Percentiles rank a stretch among this genome's conserved stretches.
Conservation (phyloP, 495 filamentous ascomycete species). For the Pyrenula massariospora region DNA sequence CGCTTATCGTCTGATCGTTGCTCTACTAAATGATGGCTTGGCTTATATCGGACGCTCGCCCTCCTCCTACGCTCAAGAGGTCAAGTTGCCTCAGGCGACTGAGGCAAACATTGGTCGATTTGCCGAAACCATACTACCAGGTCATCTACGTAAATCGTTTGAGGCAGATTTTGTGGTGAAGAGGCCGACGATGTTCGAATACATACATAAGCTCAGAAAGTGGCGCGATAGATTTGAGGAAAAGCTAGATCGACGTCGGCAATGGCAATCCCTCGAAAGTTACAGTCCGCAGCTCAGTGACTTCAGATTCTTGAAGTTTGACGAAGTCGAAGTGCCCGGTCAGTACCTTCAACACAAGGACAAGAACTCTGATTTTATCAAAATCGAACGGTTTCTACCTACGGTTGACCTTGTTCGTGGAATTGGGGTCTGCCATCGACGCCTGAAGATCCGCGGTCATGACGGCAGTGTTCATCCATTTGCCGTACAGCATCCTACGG, state of each 20-base stretch:
- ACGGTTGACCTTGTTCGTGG: constrained; percentile 84
- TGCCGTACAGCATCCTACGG: constrained; percentile 89
- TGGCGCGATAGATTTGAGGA: constrained; percentile 99
- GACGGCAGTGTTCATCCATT: constrained; percentile 93
- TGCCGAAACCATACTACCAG: constrained; percentile 86
- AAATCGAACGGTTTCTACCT: constrained; percentile 91
- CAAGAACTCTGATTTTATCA: constrained; percentile 95
- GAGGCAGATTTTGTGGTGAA: constrained; percentile 88
- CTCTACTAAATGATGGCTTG: constrained; percentile 86
- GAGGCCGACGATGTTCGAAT: constrained; percentile 92
- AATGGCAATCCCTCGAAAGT: constrained; percentile 57
- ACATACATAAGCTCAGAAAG: constrained; percentile 89
- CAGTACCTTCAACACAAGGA: constrained; percentile 95
- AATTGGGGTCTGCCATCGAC: constrained; percentile 78
- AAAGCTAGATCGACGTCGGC: constrained; percentile 80
- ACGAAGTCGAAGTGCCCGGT: constrained; percentile 95
- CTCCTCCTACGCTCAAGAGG: constrained; percentile 72
- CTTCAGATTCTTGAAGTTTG: constrained; percentile 93
- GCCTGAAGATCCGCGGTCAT: constrained; percentile 93
- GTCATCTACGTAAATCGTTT: constrained; percentile 86
- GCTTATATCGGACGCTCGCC: constrained; percentile 80
- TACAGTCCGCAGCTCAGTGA: constrained; percentile 88
- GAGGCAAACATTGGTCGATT: constrained; percentile 95
- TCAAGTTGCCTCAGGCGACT: constrained; percentile 79
- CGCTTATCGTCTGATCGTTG: constrained; percentile 94